These are phyloP conservation scores for Cornus controversa DNA, from an alignment of 148 eudicot genomes.

Conservation along the genomic window DNA sequence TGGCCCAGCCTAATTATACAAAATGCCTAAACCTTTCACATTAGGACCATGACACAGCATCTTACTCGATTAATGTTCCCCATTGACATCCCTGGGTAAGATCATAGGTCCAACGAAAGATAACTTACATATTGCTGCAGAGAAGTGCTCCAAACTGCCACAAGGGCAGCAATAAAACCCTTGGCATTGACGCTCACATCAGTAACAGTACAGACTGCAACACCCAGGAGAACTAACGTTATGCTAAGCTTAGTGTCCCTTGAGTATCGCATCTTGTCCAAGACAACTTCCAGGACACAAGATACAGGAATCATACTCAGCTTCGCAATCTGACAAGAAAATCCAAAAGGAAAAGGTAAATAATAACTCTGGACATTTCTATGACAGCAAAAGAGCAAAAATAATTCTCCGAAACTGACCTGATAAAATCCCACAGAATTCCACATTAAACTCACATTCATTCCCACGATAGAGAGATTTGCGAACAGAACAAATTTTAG, in stretches of 20 bases:
- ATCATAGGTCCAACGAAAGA: background rate
- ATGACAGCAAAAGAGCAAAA: background rate
- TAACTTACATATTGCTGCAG: slow-evolving; percentile 2
- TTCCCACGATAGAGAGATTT: slow-evolving; percentile 29
- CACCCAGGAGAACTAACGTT: slow-evolving; percentile 33
- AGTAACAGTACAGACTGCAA: slow-evolving; percentile 34
- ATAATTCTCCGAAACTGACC: background rate
- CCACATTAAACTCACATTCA: slow-evolving; percentile 15
- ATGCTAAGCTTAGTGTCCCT: slow-evolving; percentile 43
- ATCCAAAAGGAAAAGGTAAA: background rate
- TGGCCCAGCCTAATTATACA: background rate
- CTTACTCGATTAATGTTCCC: background rate
- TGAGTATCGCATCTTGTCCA: slow-evolving; percentile 38
- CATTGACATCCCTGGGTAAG: background rate
- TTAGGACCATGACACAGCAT: background rate
- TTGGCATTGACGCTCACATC: slow-evolving; percentile 38
- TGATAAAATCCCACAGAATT: too few species aligned
- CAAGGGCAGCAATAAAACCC: too few species aligned
- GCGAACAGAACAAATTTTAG: slow-evolving; percentile 35
- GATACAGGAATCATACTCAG: slow-evolving; percentile 45
- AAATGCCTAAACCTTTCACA: background rate
- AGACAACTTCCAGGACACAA: slow-evolving; percentile 38
- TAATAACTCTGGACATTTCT: background rate
- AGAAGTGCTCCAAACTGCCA: too few species aligned
- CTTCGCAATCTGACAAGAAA: slow-evolving; percentile 33